phyloP scores from a whole-genome alignment of 768 basidiomycete genomes.

The Lanmaoa pseudosensibilis region DNA sequence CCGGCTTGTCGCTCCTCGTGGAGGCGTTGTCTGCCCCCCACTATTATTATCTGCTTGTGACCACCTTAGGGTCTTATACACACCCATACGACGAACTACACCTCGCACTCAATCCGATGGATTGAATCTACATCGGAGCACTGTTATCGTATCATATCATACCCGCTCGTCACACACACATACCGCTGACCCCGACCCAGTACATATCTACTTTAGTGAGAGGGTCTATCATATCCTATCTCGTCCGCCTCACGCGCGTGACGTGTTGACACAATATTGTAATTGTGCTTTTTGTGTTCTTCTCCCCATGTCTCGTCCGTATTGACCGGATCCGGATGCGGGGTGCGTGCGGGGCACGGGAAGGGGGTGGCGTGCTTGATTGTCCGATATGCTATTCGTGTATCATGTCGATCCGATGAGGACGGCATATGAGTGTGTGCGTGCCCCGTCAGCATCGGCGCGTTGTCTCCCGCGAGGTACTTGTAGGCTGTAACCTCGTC shows the following conservation, averaged over 20 bases:
- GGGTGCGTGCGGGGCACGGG: neutral
- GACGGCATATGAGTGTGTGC: neutral
- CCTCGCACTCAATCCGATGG: neutral
- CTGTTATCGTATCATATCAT: constrained; percentile 9
- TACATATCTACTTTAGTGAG: constrained; percentile 4
- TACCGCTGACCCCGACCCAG: constrained; percentile 5
- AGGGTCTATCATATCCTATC: neutral
- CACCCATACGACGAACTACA: neutral
- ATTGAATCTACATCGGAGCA: neutral
- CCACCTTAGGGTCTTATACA: neutral
- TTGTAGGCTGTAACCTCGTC: neutral
- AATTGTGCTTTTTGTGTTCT: no score
- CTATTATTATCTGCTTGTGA: constrained; percentile 10
- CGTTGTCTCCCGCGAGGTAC: no score
- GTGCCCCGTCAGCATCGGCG: neutral
- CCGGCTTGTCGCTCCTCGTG: neutral
- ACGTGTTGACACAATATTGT: neutral
- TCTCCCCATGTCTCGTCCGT: neutral
- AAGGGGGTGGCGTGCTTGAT: neutral
- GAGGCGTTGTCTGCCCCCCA: neutral
- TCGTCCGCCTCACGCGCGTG: neutral
- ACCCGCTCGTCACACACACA: constrained; percentile 8
- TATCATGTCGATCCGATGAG: neutral
- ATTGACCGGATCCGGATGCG: neutral
- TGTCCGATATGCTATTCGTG: neutral